Base-by-base conservation (phyloP, 2,329 filamentous ascomycete genomes). In the Aspergillus cejpii region DNA sequence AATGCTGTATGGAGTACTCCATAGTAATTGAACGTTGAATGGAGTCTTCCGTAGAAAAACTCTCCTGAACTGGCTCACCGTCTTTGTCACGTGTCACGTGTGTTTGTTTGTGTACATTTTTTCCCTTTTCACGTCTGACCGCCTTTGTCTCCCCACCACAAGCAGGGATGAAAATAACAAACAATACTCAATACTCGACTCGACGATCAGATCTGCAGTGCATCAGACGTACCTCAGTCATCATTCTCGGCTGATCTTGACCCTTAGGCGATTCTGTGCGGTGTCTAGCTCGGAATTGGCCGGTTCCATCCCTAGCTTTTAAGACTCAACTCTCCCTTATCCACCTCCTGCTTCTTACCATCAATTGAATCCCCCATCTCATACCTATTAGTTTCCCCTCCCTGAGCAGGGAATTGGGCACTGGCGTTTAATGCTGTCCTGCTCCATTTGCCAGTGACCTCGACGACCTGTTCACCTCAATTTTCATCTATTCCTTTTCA, bases 161-260 rank as follows among this genome's bases (percentile, higher is more conserved):
- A 39, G 26, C 37, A 49, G 39, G 74, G 12, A 74, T 74, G 14
- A 69, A 69, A 28, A 55, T 60, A 36, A 46, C 20, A 36, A 53
- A 46, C 78, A 50, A 68, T 72, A 17, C 17, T 19, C 59, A 76
- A 56, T 69, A 80, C 80, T 60, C 71, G 70, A 19, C 68, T 69
- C 49, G 65, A 28, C 43, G 29, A 37, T 17, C 31, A 5, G 31
- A 34, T 34, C 31, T 6, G 17, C 14, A n/a, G 11, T 6, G 6
- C 31, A 19, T 34, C 31, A 11, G 31, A 20, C 31, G 31, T 15
- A 17, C 31, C 14, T 11, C 14, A 19, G 11, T 34, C 15, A 34
- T 34, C 15, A 8, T 19, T 17, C 17, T 34, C 17, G 15, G 31
- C 17, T 15, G 14, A 20, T 11, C 15, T 19, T 34, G 31, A 12